A percentile compares a stretch with the other conserved stretches of the same genome.
These are phyloP conservation scores for Coffea eugenioides DNA, from an alignment of 257 asterid species.

Conservation along the genomic window DNA sequence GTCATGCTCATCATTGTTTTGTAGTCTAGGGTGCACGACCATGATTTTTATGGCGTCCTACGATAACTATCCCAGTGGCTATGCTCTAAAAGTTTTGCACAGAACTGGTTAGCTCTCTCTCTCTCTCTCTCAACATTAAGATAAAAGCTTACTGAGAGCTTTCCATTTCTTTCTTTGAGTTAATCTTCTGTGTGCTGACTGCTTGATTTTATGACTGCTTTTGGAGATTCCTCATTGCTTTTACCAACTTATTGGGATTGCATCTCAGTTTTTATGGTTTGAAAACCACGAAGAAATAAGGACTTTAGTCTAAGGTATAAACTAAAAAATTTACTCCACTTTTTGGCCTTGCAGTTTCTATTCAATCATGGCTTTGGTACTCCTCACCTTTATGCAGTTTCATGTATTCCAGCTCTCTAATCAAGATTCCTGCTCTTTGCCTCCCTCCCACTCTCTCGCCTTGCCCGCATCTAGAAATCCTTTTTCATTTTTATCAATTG, in stretches of 20 bases:
- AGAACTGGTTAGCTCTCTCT: slow-evolving; percentile 53
- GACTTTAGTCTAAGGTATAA: background rate
- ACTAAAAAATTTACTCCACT: background rate
- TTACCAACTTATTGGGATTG: no score
- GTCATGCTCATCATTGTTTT: slow-evolving; percentile 44
- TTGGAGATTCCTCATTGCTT: no score
- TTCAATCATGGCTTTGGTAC: background rate
- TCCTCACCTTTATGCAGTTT: no score
- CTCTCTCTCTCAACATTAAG: slow-evolving; percentile 12
- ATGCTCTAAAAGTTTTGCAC: slow-evolving; percentile 73
- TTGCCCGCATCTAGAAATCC: no score
- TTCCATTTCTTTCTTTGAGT: background rate
- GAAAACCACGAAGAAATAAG: no score
- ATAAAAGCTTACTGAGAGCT: background rate
- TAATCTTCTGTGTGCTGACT: background rate
- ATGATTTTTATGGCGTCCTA: slow-evolving; percentile 77
- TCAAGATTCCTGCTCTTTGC: no score
- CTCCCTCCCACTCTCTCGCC: no score
- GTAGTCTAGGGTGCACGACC: slow-evolving; percentile 84
- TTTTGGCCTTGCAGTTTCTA: background rate
- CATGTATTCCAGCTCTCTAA: no score
- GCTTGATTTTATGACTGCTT: background rate
- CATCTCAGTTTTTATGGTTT: background rate
- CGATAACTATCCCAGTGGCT: slow-evolving; percentile 90
- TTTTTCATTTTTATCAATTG: background rate